Percentiles rank a stretch among this genome's conserved stretches.
These are phyloP conservation scores for Penicillium canescens DNA, from an alignment of 495 filamentous ascomycete genomes.

Conservation along the genomic window DNA sequence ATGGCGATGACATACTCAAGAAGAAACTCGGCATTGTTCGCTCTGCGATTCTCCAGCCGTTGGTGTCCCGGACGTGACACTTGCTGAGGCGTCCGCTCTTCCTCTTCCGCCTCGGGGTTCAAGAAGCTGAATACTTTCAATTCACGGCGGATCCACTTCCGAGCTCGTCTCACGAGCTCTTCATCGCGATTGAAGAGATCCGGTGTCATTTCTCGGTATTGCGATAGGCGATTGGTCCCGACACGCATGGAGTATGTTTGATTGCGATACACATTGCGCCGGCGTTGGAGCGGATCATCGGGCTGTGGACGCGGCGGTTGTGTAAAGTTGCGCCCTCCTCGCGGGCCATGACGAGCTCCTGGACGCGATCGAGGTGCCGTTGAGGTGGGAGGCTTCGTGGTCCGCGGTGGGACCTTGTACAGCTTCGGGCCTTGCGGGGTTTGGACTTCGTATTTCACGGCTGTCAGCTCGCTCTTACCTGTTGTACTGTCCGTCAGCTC, in stretches of 20 bases:
- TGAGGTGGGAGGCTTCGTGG: slow-evolving; percentile 6
- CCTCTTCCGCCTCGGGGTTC: slow-evolving; percentile 35
- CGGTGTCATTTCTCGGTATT: slow-evolving; percentile 75
- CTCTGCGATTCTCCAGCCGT: slow-evolving; percentile 48
- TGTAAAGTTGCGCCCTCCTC: slow-evolving; percentile 25
- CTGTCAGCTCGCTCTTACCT: slow-evolving; percentile 64
- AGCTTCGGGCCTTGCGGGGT: slow-evolving; percentile 53
- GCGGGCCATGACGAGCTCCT: slow-evolving; percentile 16
- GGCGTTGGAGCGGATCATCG: slow-evolving; percentile 62
- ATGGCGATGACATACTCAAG: slow-evolving; percentile 89
- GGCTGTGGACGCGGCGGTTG: slow-evolving; percentile 28
- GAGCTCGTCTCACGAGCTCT: slow-evolving; percentile 75
- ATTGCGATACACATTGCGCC: slow-evolving; percentile 74
- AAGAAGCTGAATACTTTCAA: slow-evolving; percentile 85
- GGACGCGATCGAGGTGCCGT: slow-evolving; percentile 2
- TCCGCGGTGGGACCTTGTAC: slow-evolving; percentile 43
- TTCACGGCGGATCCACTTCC: slow-evolving; percentile 85
- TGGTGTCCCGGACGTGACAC: slow-evolving; percentile 35
- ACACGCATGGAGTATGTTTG: slow-evolving; percentile 81
- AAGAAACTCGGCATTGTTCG: slow-evolving; percentile 84
- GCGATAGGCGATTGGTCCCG: slow-evolving; percentile 78
- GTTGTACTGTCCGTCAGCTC: slow-evolving; percentile 12
- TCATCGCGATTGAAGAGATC: slow-evolving; percentile 61
- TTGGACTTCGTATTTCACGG: slow-evolving; percentile 67
- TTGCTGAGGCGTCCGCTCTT: slow-evolving; percentile 12